Evolutionary conservation across 163 green algal species (phyloP), one percentile per base, ranked within the genome.

Genomic region (Trebouxiophyceae sp.): DNA sequence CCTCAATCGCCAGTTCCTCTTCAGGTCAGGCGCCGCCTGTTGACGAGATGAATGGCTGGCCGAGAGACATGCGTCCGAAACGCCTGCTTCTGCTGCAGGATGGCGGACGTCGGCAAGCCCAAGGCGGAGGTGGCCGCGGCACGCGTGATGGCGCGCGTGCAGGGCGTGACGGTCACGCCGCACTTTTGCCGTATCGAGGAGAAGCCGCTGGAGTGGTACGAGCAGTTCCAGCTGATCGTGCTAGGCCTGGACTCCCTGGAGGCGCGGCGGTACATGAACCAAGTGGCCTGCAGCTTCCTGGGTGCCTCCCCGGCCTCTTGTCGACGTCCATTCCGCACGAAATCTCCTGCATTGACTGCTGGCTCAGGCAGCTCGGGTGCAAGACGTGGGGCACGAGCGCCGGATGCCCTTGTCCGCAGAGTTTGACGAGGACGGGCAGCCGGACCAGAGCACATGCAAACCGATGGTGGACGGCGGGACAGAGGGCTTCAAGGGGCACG

Each of bases 1-100:
- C 67, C 80, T 99, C 33, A 99, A 99, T 77, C 77, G 95, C 2
- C 95, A 99, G 71, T 99, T 99, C 73, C 83, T 99, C 1, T 99
- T 99, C 78, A 84, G 91, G 86, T 88, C n/a, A n/a, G n/a, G n/a
- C n/a, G n/a, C n/a, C n/a, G n/a, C n/a, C n/a, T n/a, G n/a, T n/a
- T n/a, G n/a, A n/a, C n/a, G n/a, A n/a, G n/a, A n/a, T n/a, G n/a
- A n/a, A n/a, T n/a, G n/a, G n/a, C n/a, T n/a, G n/a, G n/a, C n/a
- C 29, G 2, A 57, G 2, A 63, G 19, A 57, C 39, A 16, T 5
- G 5, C 8, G 39, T 8, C 39, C 39, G 16, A 45, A 24, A 50
- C 34, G 33, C 12, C 32, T 6, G n/a, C 19, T n/a, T n/a, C n/a
- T n/a, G n/a, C 3, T 62, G 66, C 71, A 97, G 91, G 61, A 84